phyloP scores from a whole-genome alignment of 2,329 filamentous ascomycete species.

The Cercospora citrullina region DNA sequence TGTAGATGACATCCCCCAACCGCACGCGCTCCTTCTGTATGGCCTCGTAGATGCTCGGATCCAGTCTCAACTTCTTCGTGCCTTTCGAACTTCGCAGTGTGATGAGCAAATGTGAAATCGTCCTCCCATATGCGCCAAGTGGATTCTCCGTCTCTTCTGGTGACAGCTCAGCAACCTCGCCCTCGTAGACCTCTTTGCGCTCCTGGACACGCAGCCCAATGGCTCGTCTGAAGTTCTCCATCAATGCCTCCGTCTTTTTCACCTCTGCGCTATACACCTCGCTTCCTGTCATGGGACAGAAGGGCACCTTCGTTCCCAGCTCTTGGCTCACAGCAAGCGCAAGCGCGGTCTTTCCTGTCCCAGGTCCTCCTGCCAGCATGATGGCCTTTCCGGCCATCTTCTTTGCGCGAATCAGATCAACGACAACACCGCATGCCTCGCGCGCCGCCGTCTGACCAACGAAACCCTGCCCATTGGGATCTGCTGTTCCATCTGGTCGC shows the following conservation, averaged over 20 bases:
- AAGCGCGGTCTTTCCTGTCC: conserved; percentile 95
- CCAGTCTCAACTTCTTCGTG: conserved; percentile 94
- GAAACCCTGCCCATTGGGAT: conserved; percentile 77
- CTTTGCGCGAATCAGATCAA: conserved; percentile 91
- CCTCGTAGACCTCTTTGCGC: conserved; percentile 99
- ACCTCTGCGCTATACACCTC: conserved; percentile 98
- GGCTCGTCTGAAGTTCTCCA: conserved; percentile 98
- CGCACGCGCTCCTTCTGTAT: conserved; percentile 98
- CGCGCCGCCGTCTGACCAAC: conserved; percentile 84
- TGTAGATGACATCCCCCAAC: conserved; percentile 97
- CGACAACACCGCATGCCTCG: conserved; percentile 95
- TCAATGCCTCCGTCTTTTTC: conserved; percentile 98
- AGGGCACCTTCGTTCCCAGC: conserved; percentile 95
- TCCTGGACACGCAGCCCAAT: conserved; percentile 97
- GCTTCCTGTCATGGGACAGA: conserved; percentile 96
- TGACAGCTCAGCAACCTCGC: conserved; percentile 95
- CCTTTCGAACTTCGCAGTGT: conserved; percentile 93
- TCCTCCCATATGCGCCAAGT: conserved; percentile 93
- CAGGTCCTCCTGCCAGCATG: conserved; percentile 87
- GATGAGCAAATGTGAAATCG: conserved; percentile 92
- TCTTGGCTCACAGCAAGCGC: conserved; percentile 96
- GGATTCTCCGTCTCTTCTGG: conserved; percentile 98
- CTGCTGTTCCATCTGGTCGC: conserved; percentile 80
- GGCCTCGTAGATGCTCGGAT: conserved; percentile 98
- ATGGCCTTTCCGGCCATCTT: conserved; percentile 97